Percentiles rank a stretch among this genome's conserved stretches.
Conservation (phyloP, 306 rosid species). For the Prunus armeniaca region DNA sequence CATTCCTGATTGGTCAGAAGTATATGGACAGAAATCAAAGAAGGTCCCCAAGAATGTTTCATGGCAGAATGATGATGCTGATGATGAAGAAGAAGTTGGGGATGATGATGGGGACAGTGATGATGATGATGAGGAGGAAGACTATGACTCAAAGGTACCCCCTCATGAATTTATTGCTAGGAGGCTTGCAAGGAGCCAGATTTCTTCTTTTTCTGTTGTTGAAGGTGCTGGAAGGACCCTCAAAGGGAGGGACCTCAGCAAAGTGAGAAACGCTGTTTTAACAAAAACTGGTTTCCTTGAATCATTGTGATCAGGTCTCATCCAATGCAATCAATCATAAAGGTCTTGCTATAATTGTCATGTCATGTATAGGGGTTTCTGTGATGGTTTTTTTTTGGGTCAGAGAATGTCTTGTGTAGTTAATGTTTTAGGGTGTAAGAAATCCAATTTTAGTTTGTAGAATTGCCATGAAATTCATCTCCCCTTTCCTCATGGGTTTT, state of each 20-base stretch:
- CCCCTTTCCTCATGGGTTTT: not conserved
- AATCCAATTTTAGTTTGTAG: not conserved
- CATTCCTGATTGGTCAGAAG: slow-evolving; percentile 70
- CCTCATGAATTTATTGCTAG: slow-evolving; percentile 87
- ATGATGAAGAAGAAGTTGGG: slow-evolving; percentile 9
- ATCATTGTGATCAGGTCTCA: slow-evolving; percentile 35
- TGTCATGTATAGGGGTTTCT: slow-evolving; percentile 23
- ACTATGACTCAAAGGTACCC: slow-evolving; percentile 45
- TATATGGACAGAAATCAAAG: slow-evolving; percentile 36
- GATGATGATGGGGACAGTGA: slow-evolving; percentile 19
- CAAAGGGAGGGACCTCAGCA: slow-evolving; percentile 90
- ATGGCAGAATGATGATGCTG: slow-evolving; percentile 30
- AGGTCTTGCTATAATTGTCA: not conserved
- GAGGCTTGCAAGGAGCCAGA: slow-evolving; percentile 77
- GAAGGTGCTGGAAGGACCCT: slow-evolving; percentile 97
- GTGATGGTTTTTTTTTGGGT: not conserved
- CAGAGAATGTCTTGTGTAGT: not conserved
- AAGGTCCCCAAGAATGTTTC: slow-evolving; percentile 33
- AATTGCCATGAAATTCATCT: slow-evolving; percentile 9
- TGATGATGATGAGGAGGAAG: slow-evolving; percentile 25
- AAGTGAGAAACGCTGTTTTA: slow-evolving; percentile 78
- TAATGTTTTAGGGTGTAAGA: slow-evolving; percentile 4
- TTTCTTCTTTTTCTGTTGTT: slow-evolving; percentile 83
- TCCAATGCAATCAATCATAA: not conserved
- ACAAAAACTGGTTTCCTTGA: slow-evolving; percentile 87